A percentile compares a stretch with the other conserved stretches of the same genome.
phyloP scores from a whole-genome alignment of 768 basidiomycete genomes.

The Daedaleopsis sinensis region DNA sequence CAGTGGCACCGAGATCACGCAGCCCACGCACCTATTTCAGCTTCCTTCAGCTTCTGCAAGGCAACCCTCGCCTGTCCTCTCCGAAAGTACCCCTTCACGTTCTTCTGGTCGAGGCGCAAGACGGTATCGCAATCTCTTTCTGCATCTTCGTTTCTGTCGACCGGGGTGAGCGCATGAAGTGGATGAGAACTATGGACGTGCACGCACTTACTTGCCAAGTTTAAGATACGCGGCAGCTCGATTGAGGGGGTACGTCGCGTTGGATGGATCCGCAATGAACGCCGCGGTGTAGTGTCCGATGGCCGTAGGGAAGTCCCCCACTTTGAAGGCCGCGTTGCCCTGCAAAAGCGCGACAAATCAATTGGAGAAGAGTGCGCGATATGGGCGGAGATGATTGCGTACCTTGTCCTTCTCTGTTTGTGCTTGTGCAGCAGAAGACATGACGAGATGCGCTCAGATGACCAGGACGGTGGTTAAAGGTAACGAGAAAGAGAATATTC shows the following conservation, averaged over 20 bases:
- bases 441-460: conserved; percentile 1
- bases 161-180: background rate
- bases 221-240: conserved; percentile 92
- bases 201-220: conserved; percentile 84
- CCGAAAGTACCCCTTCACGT: conserved; percentile 81
- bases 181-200: background rate
- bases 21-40: conserved; percentile 56
- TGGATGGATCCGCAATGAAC: conserved; percentile 65
- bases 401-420: conserved; percentile 24
- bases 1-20: background rate
- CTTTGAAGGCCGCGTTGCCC: conserved; percentile 90
- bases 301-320: conserved; percentile 74
- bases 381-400: background rate
- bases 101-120: conserved; percentile 54
- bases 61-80: conserved; percentile 72
- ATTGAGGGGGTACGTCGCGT: conserved; percentile 84
- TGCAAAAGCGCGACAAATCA: conserved; percentile 30
- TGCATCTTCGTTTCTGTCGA: conserved; percentile 70
- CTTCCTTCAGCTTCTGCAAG: conserved; percentile 57
- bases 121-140: conserved; percentile 78
- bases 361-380: background rate
- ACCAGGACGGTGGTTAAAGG: background rate
- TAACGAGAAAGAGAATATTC: background rate
- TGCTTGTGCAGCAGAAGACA: conserved; percentile 14
- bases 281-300: conserved; percentile 89